Percentiles rank a stretch among this genome's conserved stretches.
Conservation (phyloP, 768 basidiomycete species). For the Boletus edulis region DNA sequence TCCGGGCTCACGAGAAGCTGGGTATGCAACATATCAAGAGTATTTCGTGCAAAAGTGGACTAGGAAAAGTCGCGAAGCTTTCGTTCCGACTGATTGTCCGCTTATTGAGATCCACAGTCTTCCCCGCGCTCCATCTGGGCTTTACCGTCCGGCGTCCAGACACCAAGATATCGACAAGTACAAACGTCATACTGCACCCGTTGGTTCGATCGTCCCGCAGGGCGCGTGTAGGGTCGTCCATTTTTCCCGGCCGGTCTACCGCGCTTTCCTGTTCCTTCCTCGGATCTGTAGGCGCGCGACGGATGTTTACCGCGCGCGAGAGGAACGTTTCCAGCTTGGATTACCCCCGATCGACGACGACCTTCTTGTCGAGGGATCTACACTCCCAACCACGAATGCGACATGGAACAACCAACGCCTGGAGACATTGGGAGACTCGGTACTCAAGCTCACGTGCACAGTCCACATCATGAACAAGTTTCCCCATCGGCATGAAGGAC, state of each 20-base stretch:
- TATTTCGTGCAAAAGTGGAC: slow-evolving; percentile 59
- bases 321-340: slow-evolving; percentile 50
- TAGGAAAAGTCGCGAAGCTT: slow-evolving; percentile 40
- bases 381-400: slow-evolving; percentile 61
- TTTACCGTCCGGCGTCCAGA: slow-evolving; percentile 34
- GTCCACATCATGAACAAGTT: slow-evolving; percentile 76
- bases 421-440: slow-evolving; percentile 85
- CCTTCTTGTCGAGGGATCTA: slow-evolving; percentile 70
- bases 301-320: slow-evolving; percentile 57
- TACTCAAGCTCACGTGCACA: slow-evolving; percentile 72
- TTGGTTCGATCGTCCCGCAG: slow-evolving; percentile 38
- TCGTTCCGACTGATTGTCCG: slow-evolving; percentile 55
- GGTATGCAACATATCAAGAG: slow-evolving; percentile 52
- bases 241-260: slow-evolving; percentile 49
- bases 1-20: slow-evolving; percentile 47
- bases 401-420: slow-evolving; percentile 81
- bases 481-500: slow-evolving; percentile 80
- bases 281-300: slow-evolving; percentile 65
- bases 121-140: slow-evolving; percentile 40
- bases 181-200: slow-evolving; percentile 20
- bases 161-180: slow-evolving; percentile 27
- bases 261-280: slow-evolving; percentile 59
- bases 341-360: slow-evolving; percentile 59
- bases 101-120: slow-evolving; percentile 55
- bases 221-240: slow-evolving; percentile 53